phyloP scores from a whole-genome alignment of 148 eudicot genomes.

The Nyssa sinensis region DNA sequence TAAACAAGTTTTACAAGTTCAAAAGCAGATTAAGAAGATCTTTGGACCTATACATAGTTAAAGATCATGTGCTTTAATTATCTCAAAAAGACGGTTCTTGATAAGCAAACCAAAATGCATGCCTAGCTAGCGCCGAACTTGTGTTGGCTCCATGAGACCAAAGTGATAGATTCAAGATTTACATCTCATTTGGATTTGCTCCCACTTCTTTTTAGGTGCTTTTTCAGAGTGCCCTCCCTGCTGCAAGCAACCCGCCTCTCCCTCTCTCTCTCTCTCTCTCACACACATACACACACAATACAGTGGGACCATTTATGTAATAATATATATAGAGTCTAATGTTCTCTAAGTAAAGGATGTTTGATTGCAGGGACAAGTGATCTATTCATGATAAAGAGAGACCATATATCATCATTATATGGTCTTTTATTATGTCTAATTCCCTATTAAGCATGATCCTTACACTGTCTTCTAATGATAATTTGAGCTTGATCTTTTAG shows the following conservation, averaged over 20 bases:
- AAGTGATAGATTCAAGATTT: constrained; percentile 5
- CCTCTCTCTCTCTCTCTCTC: constrained; percentile 4
- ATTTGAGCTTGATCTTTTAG: too few species aligned
- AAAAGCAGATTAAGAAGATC: background rate
- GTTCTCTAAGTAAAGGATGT: background rate
- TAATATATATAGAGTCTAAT: too few species aligned
- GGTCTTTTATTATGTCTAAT: too few species aligned
- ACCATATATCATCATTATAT: too few species aligned
- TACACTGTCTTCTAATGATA: too few species aligned
- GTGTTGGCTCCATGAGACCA: constrained; percentile 12
- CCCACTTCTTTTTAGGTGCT: constrained; percentile 14
- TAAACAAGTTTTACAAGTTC: background rate
- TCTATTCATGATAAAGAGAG: background rate
- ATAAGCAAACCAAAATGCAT: constrained; percentile 8
- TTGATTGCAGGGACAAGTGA: background rate
- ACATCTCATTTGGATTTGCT: constrained; percentile 16
- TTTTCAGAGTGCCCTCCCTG: background rate
- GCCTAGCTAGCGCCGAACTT: constrained; percentile 14
- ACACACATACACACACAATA: too few species aligned
- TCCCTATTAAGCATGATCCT: too few species aligned
- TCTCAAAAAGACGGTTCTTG: background rate
- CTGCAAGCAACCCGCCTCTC: background rate
- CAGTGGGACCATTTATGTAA: too few species aligned
- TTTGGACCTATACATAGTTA: too few species aligned
- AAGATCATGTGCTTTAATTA: background rate